These are phyloP conservation scores for Penicillium cataractarum DNA, from an alignment of 495 filamentous ascomycete genomes.

Conservation along the genomic window DNA sequence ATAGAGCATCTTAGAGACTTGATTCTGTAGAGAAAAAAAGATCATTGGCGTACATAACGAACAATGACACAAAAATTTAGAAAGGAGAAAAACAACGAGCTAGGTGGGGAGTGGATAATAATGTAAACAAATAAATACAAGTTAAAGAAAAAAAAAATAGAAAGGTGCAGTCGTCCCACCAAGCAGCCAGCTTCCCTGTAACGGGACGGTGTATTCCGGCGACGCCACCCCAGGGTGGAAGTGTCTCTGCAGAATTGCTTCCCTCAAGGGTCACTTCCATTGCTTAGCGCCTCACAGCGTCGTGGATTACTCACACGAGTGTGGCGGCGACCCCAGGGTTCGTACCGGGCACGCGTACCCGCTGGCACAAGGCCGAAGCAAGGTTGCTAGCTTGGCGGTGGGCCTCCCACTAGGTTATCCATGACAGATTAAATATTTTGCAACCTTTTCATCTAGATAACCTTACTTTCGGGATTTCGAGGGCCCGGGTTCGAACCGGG, in stretches of 20 bases:
- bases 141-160: slow-evolving; percentile 19
- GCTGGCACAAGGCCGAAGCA: slow-evolving; percentile 48
- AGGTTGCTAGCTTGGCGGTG: slow-evolving; percentile 46
- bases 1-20: neutral
- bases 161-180: slow-evolving; percentile 40
- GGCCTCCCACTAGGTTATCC: slow-evolving; percentile 53
- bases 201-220: slow-evolving; percentile 59
- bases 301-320: slow-evolving; percentile 65
- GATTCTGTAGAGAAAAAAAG: no score
- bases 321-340: slow-evolving; percentile 59
- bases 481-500: neutral
- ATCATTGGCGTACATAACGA: no score
- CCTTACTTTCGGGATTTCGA: neutral
- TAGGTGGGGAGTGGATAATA: no score
- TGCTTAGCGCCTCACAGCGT: slow-evolving; percentile 61
- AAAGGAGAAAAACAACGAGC: no score
- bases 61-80: no score
- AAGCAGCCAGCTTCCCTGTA: slow-evolving; percentile 48
- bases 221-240: slow-evolving; percentile 62
- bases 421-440: slow-evolving; percentile 40
- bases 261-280: slow-evolving; percentile 65
- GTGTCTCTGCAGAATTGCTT: slow-evolving; percentile 69
- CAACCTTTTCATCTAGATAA: neutral
- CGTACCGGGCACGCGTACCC: slow-evolving; percentile 61
- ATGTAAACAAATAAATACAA: no score